Conservation (phyloP, 768 basidiomycete species). For the Russula foetens region DNA sequence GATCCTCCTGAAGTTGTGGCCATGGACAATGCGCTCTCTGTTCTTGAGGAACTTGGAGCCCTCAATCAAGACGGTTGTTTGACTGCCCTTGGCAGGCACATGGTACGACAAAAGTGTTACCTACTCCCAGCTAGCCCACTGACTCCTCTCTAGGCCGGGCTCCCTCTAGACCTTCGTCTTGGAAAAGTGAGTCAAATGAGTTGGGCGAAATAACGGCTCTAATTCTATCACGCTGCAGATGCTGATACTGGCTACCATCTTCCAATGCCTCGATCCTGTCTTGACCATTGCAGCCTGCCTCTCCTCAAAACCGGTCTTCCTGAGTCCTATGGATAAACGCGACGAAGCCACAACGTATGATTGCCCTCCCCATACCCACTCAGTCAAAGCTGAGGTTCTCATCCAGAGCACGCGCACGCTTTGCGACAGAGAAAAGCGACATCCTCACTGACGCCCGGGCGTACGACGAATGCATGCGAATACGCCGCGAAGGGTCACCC, state of each 20-base stretch:
- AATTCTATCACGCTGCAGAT: conserved; percentile 43
- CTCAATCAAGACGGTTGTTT: conserved; percentile 53
- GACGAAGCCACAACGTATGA: conserved; percentile 66
- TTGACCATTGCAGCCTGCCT: conserved; percentile 76
- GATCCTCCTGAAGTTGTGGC: conserved; percentile 73
- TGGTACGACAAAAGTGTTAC: conserved; percentile 35
- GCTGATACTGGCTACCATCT: conserved; percentile 77
- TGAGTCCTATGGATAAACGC: conserved; percentile 72
- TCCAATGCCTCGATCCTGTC: conserved; percentile 74
- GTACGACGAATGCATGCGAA: conserved; percentile 52
- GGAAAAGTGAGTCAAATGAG: conserved; percentile 50
- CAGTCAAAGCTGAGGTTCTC: background rate
- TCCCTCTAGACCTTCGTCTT: conserved; percentile 84
- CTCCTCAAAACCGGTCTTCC: conserved; percentile 83
- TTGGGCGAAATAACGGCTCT: background rate
- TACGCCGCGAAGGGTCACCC: conserved; percentile 43
- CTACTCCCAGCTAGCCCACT: background rate
- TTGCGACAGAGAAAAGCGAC: conserved; percentile 69
- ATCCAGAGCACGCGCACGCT: conserved; percentile 61
- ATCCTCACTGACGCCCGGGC: conserved; percentile 76
- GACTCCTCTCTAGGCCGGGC: conserved; percentile 46
- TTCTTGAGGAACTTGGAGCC: conserved; percentile 72
- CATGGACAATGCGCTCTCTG: conserved; percentile 68
- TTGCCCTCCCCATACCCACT: background rate
- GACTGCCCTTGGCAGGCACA: conserved; percentile 77